phyloP scores from a whole-genome alignment of 306 rosid species.

The Inga laurina region DNA sequence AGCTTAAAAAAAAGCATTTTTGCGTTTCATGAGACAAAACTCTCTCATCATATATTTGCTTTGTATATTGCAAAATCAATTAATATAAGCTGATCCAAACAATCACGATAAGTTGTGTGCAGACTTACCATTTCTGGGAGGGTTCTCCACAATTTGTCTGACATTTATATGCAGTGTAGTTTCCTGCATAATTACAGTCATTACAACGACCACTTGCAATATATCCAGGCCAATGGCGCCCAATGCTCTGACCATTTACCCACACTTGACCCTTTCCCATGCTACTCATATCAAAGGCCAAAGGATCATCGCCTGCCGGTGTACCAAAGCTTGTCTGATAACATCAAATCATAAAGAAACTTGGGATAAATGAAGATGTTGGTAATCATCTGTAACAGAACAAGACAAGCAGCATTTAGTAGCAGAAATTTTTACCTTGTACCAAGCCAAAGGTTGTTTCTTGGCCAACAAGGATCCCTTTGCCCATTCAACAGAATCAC shows the following conservation, averaged over 20 bases:
- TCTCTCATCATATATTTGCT: too few relatives aligned
- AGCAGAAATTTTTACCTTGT: constrained; percentile 62
- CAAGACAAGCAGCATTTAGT: constrained; percentile 8
- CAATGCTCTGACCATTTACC: constrained; percentile 88
- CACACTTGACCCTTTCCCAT: constrained; percentile 97
- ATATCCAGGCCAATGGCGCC: constrained; percentile 92
- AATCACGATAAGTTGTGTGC: constrained; percentile 10
- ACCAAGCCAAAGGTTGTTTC: constrained; percentile 85
- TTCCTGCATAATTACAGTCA: constrained; percentile 77
- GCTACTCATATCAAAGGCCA: constrained; percentile 89
- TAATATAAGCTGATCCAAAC: too few relatives aligned
- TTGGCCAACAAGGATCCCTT: constrained; percentile 62
- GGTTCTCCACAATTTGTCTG: constrained; percentile 69
- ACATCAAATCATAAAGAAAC: constrained; percentile 23
- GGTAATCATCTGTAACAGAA: constrained; percentile 10
- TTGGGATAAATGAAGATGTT: not conserved
- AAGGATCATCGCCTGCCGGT: constrained; percentile 75
- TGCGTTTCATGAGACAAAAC: too few relatives aligned
- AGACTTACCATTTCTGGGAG: constrained; percentile 86
- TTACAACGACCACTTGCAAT: constrained; percentile 67
- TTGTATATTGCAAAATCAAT: too few relatives aligned
- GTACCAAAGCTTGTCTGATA: constrained; percentile 68
- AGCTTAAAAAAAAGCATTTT: too few relatives aligned
- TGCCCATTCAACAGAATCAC: constrained; percentile 79
- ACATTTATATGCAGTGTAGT: constrained; percentile 68